Conservation (phyloP, 768 basidiomycete species). For the Xerocomellus intermedius region DNA sequence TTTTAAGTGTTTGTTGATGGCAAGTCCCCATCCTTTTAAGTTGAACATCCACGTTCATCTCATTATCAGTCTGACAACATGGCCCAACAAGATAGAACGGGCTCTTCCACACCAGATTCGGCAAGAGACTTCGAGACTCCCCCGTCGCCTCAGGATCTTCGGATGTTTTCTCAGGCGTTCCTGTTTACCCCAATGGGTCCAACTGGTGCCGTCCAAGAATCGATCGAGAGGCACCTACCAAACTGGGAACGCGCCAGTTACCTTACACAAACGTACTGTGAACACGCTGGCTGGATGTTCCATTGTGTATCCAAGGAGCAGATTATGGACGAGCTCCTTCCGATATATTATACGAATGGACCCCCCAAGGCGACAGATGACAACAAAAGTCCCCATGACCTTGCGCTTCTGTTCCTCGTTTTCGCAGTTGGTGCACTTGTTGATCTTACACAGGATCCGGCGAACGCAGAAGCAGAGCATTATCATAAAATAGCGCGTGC, state of each 20-base stretch:
- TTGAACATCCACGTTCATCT: slow-evolving; percentile 6
- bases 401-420: slow-evolving; percentile 47
- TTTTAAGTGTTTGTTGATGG: slow-evolving; percentile 36
- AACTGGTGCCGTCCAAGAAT: slow-evolving; percentile 42
- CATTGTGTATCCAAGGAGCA: slow-evolving; percentile 47
- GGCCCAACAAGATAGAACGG: slow-evolving; percentile 9
- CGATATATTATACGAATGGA: slow-evolving; percentile 38
- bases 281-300: slow-evolving; percentile 53
- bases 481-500: slow-evolving; percentile 65
- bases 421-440: slow-evolving; percentile 56
- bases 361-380: slow-evolving; percentile 31
- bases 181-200: slow-evolving; percentile 63
- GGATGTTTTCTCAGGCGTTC: slow-evolving; percentile 58
- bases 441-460: slow-evolving; percentile 31
- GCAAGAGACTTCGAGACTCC: slow-evolving; percentile 29
- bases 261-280: slow-evolving; percentile 45
- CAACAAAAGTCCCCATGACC: slow-evolving; percentile 45
- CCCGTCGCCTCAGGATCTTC: slow-evolving; percentile 30
- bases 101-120: slow-evolving; percentile 27
- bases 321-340: slow-evolving; percentile 42
- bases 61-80: slow-evolving; percentile 26
- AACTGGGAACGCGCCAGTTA: slow-evolving; percentile 46
- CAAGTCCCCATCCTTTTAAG: slow-evolving; percentile 12
- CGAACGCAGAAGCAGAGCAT: slow-evolving; percentile 51
- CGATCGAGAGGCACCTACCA: slow-evolving; percentile 57